Evolutionary conservation across 228 moss, liverwort and hornwort species (phyloP), one percentile per base, ranked within the genome.

Genomic region (Sphagnum fallax): DNA sequence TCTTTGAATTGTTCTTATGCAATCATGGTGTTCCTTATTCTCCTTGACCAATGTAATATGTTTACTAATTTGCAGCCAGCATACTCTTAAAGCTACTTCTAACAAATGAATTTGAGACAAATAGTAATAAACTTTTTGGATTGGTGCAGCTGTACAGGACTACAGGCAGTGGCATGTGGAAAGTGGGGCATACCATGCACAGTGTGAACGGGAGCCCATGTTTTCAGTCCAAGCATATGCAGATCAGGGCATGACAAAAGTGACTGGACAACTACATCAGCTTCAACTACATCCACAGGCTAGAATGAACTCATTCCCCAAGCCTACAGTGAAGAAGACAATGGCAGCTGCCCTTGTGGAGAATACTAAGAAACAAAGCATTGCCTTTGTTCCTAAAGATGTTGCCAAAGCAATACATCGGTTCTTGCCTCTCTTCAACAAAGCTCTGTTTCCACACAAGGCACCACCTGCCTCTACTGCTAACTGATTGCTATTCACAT

Each of bases 271-370:
- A n/a, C 50, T 48, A 50, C 78, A 69, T 51, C 62, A 70, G 62
- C 18, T 51, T 32, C 32, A 32, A 32, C 32, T 32, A 32, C 32
- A 32, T 1, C 32, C 52, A 51, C 70, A 70, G 52, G 52, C 50
- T 6, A n/a, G 69, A 49, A 10, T 59, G 67, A 52, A 47, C 65
- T 62, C 60, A 72, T 67, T 52, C 16, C 77, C 80, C 52, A 68
- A 62, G 48, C 66, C 75, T 52, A 75, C 81, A 69, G 57, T 76
- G 67, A 98, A 83, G 69, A 83, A 79, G 74, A 92, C 94, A 60
- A 94, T 92, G 94, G 90, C 92, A 67, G 87, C 89, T 68, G 84
- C 83, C 49, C 75, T 89, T 74, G 87, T 92, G 63, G 90, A 94
- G 74, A 92, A 87, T 73, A 84, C 86, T 48, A 90, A 81, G 71